Conservation (phyloP, 768 basidiomycete genomes). For the Mrakia hoshinonis region DNA sequence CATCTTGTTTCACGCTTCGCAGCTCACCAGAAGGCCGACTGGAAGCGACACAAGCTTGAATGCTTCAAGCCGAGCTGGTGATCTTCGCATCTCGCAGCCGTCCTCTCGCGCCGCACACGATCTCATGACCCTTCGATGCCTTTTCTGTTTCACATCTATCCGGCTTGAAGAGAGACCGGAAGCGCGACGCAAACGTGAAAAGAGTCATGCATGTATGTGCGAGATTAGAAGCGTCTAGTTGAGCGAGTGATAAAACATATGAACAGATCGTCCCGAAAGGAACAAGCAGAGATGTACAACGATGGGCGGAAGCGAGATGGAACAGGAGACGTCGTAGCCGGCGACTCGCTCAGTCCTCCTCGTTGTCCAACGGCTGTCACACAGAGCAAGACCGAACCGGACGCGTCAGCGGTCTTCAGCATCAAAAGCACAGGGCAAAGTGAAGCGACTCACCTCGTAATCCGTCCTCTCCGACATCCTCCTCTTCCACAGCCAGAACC, state of each 20-base stretch:
- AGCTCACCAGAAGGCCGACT: too few species aligned
- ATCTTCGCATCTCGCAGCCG: too few species aligned
- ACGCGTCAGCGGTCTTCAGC: too few species aligned
- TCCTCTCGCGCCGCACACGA: too few species aligned
- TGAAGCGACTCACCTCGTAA: slow-evolving; percentile 52
- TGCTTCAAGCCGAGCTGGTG: too few species aligned
- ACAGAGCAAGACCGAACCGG: background rate
- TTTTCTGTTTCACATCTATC: too few species aligned
- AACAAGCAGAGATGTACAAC: background rate
- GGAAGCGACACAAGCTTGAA: too few species aligned
- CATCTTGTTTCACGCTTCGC: too few species aligned
- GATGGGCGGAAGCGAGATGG: background rate
- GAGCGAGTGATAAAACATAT: background rate
- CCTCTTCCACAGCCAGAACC: slow-evolving; percentile 54
- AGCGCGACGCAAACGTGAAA: too few species aligned
- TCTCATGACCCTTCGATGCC: too few species aligned
- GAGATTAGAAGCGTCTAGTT: background rate
- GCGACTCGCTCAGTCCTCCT: slow-evolving; percentile 35
- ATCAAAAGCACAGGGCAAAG: background rate
- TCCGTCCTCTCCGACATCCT: slow-evolving; percentile 51
- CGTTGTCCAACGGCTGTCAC: slow-evolving; percentile 59
- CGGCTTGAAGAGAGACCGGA: too few species aligned
- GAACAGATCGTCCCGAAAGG: background rate
- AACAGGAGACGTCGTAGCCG: background rate
- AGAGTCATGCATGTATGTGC: background rate